These are phyloP conservation scores for Knufia petricola DNA, from an alignment of 2,329 filamentous ascomycete genomes.

Conservation along the genomic window DNA sequence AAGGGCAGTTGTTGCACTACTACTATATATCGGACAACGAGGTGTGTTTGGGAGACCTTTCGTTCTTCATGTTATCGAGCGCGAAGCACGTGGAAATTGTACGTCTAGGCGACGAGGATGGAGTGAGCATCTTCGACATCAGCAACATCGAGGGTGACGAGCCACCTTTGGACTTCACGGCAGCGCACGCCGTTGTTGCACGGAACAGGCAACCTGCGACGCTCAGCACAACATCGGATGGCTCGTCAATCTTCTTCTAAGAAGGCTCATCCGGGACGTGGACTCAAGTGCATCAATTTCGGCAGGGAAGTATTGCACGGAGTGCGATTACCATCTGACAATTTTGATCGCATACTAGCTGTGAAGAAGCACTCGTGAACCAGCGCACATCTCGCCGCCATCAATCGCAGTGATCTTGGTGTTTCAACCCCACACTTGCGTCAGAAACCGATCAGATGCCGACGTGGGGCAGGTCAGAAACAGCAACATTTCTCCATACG, in stretches of 20 bases:
- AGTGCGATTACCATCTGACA: no score
- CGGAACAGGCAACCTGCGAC: background rate
- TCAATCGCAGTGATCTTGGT: background rate
- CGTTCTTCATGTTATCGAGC: slow-evolving; percentile 3
- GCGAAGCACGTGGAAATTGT: background rate
- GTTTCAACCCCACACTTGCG: background rate
- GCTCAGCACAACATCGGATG: background rate
- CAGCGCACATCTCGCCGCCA: slow-evolving; percentile 4
- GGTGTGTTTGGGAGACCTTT: background rate
- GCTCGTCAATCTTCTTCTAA: background rate
- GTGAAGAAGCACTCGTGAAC: no score
- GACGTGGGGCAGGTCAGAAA: background rate
- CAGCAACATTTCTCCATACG: slow-evolving; percentile 3
- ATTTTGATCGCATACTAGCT: no score
- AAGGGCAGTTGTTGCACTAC: background rate
- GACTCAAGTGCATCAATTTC: no score
- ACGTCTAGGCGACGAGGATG: background rate
- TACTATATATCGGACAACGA: background rate
- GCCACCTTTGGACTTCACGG: background rate
- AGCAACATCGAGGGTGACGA: background rate
- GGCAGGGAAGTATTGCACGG: no score
- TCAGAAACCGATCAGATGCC: slow-evolving; percentile 4
- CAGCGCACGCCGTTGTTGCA: background rate
- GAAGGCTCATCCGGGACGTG: background rate
- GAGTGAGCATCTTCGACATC: background rate